Percentiles rank a stretch among this genome's conserved stretches.
These are phyloP conservation scores for Salix exigua DNA, from an alignment of 345 rosid genomes.

Conservation along the genomic window DNA sequence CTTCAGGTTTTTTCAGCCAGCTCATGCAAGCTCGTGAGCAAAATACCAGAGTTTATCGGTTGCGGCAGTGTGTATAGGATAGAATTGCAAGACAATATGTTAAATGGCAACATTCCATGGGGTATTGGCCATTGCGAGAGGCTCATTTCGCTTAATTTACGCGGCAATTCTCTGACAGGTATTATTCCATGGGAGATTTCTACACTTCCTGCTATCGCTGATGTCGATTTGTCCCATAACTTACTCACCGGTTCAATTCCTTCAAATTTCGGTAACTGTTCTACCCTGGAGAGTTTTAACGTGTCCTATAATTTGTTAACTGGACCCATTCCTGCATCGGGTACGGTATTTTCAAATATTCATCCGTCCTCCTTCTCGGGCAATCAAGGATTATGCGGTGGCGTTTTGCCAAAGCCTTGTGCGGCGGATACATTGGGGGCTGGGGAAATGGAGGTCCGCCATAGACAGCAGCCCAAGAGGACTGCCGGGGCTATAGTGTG, in stretches of 20 bases:
- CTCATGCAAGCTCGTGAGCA: conserved; percentile 45
- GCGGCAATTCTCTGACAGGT: conserved; percentile 67
- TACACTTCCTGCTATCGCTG: conserved; percentile 58
- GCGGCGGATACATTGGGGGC: conserved; percentile 23
- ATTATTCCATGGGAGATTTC: conserved; percentile 87
- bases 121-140: conserved; percentile 78
- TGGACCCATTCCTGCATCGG: conserved; percentile 72
- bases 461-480: conserved; percentile 44
- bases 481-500: conserved; percentile 86
- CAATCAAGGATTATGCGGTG: conserved; percentile 82
- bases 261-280: conserved; percentile 68
- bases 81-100: conserved; percentile 66
- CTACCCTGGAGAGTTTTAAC: conserved; percentile 72
- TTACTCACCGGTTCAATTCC: conserved; percentile 81
- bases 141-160: conserved; percentile 64
- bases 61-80: conserved; percentile 70
- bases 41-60: conserved; percentile 66
- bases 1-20: conserved; percentile 73
- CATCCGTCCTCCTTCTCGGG: conserved; percentile 76
- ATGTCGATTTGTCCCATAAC: conserved; percentile 75
- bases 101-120: conserved; percentile 77
- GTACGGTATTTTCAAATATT: conserved; percentile 55
- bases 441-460: conserved; percentile 33
- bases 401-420: conserved; percentile 53
- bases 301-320: conserved; percentile 67